Evolutionary conservation across 2,329 filamentous ascomycete species (phyloP).

Genomic region (Cercospora sojina): DNA sequence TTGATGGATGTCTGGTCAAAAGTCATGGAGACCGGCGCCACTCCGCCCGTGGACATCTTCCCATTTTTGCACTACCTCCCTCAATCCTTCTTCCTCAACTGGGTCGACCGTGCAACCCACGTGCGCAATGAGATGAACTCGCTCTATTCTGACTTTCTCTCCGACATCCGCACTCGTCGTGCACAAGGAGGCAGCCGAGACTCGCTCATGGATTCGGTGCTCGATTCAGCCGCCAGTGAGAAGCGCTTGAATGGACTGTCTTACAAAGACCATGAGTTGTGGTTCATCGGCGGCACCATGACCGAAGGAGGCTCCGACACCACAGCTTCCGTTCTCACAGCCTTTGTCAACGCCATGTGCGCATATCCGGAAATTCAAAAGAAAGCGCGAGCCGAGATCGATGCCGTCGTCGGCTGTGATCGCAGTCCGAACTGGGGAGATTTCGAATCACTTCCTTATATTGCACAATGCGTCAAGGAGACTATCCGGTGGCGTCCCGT

Average conservation of each 20-base stretch:
- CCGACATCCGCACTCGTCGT: constrained; percentile 38
- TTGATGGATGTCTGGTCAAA: constrained; percentile 45
- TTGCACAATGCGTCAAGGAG: not conserved
- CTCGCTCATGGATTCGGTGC: constrained; percentile 44
- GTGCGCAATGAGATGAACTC: not conserved
- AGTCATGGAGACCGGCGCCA: not conserved
- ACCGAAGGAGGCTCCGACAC: not conserved
- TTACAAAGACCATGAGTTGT: not conserved
- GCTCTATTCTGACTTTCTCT: constrained; percentile 33
- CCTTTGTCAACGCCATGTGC: not conserved
- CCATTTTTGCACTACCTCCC: not conserved
- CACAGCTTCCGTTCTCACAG: not conserved
- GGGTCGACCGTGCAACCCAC: not conserved
- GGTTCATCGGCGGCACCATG: not conserved
- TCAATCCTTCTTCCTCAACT: not conserved
- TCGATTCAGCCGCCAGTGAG: constrained; percentile 39
- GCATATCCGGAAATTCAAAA: not conserved
- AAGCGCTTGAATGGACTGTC: constrained; percentile 6
- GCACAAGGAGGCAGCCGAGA: constrained; percentile 29
- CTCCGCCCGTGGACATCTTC: not conserved
- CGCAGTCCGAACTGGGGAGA: not conserved
- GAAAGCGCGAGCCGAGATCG: not conserved
- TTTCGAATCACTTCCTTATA: not conserved
- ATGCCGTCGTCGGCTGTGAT: not conserved
- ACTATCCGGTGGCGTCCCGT: not conserved